phyloP scores from a whole-genome alignment of 805 yeast genomes.

The Kockiozyma suomiensis region DNA sequence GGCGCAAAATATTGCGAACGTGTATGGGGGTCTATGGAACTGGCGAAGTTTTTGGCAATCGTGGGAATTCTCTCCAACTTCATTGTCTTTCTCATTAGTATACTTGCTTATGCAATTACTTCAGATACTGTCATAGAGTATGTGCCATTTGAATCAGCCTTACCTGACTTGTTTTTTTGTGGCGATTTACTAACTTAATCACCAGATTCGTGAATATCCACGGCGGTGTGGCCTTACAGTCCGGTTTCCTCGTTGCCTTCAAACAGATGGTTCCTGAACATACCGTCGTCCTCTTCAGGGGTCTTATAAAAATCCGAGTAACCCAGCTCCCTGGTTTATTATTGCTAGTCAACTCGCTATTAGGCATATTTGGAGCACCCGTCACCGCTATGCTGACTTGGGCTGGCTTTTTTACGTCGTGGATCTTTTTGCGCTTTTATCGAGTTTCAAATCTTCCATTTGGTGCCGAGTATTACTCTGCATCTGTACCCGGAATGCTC shows the following conservation, averaged over 20 bases:
- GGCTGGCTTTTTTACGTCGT: slow-evolving; percentile 62
- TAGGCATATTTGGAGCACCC: slow-evolving; percentile 40
- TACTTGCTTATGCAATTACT: slow-evolving; percentile 6
- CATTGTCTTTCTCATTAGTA: slow-evolving; percentile 40
- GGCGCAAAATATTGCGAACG: slow-evolving; percentile 68
- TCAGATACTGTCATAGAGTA: not conserved
- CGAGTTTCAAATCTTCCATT: slow-evolving; percentile 11
- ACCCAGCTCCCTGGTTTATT: slow-evolving; percentile 50
- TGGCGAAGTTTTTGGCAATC: slow-evolving; percentile 51
- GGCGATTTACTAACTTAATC: not conserved
- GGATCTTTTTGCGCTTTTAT: slow-evolving; percentile 77
- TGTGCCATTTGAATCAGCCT: too few species aligned
- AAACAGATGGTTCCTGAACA: slow-evolving; percentile 69
- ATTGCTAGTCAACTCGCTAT: slow-evolving; percentile 38
- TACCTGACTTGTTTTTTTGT: not conserved
- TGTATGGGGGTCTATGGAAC: slow-evolving; percentile 62
- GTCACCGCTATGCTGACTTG: slow-evolving; percentile 40
- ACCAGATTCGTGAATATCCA: slow-evolving; percentile 51
- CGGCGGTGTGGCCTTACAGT: slow-evolving; percentile 58
- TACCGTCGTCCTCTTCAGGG: slow-evolving; percentile 53
- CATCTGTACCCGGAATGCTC: slow-evolving; percentile 13
- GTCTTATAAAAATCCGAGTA: slow-evolving; percentile 48
- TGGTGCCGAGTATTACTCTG: slow-evolving; percentile 11
- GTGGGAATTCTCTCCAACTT: slow-evolving; percentile 46
- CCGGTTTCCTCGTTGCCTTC: slow-evolving; percentile 64